Evolutionary conservation across 2,329 filamentous ascomycete species (phyloP).

Genomic region (Didymella glomerata): DNA sequence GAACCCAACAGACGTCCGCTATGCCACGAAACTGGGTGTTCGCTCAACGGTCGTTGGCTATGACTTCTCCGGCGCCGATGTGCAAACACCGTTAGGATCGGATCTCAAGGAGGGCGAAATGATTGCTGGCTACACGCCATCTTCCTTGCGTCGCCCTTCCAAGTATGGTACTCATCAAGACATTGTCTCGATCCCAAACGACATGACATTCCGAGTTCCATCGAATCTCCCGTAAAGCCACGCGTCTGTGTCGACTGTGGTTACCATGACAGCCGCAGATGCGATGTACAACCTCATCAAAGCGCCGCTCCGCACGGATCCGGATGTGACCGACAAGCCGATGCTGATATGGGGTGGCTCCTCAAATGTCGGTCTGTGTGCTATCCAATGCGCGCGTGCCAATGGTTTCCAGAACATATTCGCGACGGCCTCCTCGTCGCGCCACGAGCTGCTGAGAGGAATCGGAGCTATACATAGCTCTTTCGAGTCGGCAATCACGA

Average conservation of each 20-base stretch:
- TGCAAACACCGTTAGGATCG: neutral
- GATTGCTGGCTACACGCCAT: neutral
- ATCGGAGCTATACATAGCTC: constrained; percentile 1
- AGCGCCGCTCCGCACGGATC: neutral
- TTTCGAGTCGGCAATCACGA: neutral
- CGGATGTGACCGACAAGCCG: neutral
- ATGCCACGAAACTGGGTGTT: neutral
- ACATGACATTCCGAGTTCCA: neutral
- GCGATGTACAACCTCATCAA: neutral
- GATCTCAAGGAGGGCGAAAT: neutral
- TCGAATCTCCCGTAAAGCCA: neutral
- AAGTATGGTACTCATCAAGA: neutral
- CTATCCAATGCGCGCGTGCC: neutral
- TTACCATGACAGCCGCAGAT: neutral
- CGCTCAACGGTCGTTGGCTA: neutral
- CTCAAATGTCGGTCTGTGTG: neutral
- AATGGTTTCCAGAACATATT: neutral
- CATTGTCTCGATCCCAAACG: neutral
- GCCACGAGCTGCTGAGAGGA: neutral
- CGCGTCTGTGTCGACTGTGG: neutral
- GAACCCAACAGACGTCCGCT: neutral
- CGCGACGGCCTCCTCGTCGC: neutral
- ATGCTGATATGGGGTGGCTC: neutral
- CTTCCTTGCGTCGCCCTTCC: neutral
- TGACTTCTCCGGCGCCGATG: neutral